Evolutionary conservation across 176 grass and related monocot species (phyloP).

Genomic region (Poa annua): DNA sequence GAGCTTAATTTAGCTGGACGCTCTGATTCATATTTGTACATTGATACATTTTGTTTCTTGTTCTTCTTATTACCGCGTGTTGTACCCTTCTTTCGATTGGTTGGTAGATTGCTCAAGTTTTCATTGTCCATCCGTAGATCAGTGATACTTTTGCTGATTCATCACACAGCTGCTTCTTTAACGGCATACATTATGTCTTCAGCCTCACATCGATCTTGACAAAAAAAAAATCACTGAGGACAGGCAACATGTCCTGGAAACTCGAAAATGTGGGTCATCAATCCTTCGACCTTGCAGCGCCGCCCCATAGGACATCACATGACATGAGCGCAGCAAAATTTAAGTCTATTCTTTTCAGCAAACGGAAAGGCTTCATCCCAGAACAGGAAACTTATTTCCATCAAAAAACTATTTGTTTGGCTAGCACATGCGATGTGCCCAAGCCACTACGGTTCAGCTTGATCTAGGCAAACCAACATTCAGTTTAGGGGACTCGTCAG

Average conservation of each 20-base stretch:
- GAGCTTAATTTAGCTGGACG: constrained; percentile 37
- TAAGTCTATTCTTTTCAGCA: not conserved
- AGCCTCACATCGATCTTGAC: not conserved
- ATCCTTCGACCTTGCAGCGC: not conserved
- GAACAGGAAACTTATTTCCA: not conserved
- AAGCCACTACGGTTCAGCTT: not conserved
- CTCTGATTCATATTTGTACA: constrained; percentile 54
- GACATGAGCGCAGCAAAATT: not conserved
- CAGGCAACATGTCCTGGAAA: not conserved
- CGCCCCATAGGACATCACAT: not conserved
- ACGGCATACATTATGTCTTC: not conserved
- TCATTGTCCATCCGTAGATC: not conserved
- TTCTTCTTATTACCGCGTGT: not conserved
- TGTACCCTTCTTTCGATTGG: constrained; percentile 38
- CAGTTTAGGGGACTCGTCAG: not conserved
- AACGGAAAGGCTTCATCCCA: not conserved
- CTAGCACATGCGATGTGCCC: not conserved
- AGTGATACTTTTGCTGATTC: not conserved
- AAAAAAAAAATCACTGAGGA: no score
- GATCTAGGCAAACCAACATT: not conserved
- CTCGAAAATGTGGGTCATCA: not conserved
- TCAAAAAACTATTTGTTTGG: no score
- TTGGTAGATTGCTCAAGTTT: constrained; percentile 22
- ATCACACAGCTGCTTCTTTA: not conserved
- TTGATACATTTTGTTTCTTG: constrained; percentile 33